phyloP scores from a whole-genome alignment of 2,329 filamentous ascomycete genomes.

The Penicillium vulpinum region DNA sequence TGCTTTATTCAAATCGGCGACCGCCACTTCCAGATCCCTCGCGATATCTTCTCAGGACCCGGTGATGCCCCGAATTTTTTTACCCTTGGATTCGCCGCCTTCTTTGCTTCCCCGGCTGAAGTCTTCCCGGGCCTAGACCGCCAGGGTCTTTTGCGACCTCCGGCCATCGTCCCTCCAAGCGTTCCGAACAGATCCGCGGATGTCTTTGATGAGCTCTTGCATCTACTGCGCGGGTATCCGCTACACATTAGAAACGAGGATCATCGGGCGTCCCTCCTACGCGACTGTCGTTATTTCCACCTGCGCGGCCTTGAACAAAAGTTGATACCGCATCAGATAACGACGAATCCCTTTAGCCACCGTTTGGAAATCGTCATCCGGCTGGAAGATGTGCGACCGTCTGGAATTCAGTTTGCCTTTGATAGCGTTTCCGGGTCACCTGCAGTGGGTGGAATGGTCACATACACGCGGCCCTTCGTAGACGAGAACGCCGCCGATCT shows the following conservation, averaged over 20 bases:
- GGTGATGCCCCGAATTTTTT: conserved; percentile 97
- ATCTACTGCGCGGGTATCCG: conserved; percentile 80
- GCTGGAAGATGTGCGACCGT: conserved; percentile 84
- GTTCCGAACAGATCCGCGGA: conserved; percentile 81
- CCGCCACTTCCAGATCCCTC: conserved; percentile 83
- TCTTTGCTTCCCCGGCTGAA: conserved; percentile 77
- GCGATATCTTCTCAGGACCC: conserved; percentile 78
- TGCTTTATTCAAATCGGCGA: conserved; percentile 92
- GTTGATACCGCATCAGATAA: conserved; percentile 73
- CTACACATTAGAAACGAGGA: conserved; percentile 72
- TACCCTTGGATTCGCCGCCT: conserved; percentile 81
- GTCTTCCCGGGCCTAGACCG: conserved; percentile 84
- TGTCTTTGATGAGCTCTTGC: conserved; percentile 78
- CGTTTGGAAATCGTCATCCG: conserved; percentile 75
- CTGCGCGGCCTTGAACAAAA: conserved; percentile 88
- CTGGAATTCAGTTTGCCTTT: conserved; percentile 67
- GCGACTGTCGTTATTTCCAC: conserved; percentile 90
- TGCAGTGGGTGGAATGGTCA: conserved; percentile 58
- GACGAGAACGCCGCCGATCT: conserved; percentile 73
- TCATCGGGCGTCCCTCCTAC: conserved; percentile 74
- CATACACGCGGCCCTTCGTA: conserved; percentile 82
- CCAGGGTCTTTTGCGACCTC: conserved; percentile 76
- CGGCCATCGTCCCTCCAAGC: conserved; percentile 77
- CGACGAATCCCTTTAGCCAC: conserved; percentile 68
- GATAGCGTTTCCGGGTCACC: conserved; percentile 40